A percentile compares a stretch with the other conserved stretches of the same genome.
These are phyloP conservation scores for Penicillium decumbens DNA, from an alignment of 2,329 filamentous ascomycete genomes.

Conservation along the genomic window DNA sequence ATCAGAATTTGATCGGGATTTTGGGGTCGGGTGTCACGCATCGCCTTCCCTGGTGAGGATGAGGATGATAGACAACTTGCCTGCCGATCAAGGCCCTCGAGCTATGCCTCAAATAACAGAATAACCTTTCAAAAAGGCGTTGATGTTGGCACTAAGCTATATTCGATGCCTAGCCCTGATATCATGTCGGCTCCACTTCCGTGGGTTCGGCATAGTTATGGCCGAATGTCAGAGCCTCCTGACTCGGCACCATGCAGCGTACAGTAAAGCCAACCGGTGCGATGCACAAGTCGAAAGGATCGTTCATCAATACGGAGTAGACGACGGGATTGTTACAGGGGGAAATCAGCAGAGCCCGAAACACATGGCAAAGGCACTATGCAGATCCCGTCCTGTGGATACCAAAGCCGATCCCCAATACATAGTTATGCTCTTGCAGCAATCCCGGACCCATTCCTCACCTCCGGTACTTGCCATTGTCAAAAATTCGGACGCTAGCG, in stretches of 20 bases:
- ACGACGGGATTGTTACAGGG: neutral
- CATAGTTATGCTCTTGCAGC: neutral
- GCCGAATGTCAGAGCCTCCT: neutral
- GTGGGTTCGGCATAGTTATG: constrained; percentile 2
- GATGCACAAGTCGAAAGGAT: constrained; percentile 1
- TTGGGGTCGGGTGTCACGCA: neutral
- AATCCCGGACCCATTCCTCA: neutral
- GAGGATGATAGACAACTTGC: neutral
- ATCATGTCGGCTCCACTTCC: constrained; percentile 6
- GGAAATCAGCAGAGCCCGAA: neutral
- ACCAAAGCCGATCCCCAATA: neutral
- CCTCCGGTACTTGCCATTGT: neutral
- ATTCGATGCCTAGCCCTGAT: neutral
- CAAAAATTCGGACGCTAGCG: neutral
- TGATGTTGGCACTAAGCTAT: neutral
- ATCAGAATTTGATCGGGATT: neutral
- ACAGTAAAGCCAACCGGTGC: neutral
- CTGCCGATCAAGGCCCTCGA: neutral
- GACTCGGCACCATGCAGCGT: neutral
- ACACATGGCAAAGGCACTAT: neutral
- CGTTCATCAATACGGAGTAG: neutral
- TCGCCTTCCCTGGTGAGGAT: neutral
- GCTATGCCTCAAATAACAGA: neutral
- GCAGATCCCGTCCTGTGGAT: neutral
- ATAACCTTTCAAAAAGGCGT: neutral